phyloP scores from a whole-genome alignment of 2,329 filamentous ascomycete species.

The Aspergillus flavus region DNA sequence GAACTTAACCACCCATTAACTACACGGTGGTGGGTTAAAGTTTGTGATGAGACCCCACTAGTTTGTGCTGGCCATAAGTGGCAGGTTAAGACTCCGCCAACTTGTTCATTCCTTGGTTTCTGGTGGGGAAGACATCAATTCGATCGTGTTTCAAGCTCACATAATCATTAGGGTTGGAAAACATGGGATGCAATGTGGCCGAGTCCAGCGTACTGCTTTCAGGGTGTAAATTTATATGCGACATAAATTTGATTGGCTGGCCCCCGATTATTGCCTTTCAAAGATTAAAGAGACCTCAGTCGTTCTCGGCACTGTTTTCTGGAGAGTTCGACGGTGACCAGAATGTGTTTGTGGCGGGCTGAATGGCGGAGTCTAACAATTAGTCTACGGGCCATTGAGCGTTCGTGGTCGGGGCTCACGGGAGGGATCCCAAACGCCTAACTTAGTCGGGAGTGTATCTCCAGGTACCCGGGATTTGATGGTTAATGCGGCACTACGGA shows the following conservation, averaged over 20 bases:
- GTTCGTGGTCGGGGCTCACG: conserved; percentile 2
- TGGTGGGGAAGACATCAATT: conserved; percentile 5
- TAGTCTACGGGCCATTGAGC: conserved; percentile 13
- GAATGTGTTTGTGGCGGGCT: conserved; percentile 21
- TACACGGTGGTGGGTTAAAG: not conserved
- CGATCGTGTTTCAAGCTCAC: not conserved
- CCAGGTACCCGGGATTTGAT: not conserved
- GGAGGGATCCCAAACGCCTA: not conserved
- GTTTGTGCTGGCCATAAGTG: conserved; percentile 7
- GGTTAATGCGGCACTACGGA: not conserved
- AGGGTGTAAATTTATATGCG: not conserved
- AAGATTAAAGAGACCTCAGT: not conserved
- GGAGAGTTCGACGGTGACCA: conserved; percentile 14
- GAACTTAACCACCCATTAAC: too few species aligned
- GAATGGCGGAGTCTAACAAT: conserved; percentile 17
- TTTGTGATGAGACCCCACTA: conserved; percentile 7
- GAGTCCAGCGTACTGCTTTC: not conserved
- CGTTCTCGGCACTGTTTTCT: conserved; percentile 13
- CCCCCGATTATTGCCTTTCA: not conserved
- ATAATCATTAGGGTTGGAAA: not conserved
- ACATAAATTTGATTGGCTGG: not conserved
- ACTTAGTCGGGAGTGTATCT: conserved; percentile 2
- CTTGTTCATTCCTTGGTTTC: conserved; percentile 10
- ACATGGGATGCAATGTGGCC: not conserved
- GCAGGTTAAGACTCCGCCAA: conserved; percentile 6